phyloP scores from a whole-genome alignment of 2,329 filamentous ascomycete genomes.

The Botryotinia calthae region DNA sequence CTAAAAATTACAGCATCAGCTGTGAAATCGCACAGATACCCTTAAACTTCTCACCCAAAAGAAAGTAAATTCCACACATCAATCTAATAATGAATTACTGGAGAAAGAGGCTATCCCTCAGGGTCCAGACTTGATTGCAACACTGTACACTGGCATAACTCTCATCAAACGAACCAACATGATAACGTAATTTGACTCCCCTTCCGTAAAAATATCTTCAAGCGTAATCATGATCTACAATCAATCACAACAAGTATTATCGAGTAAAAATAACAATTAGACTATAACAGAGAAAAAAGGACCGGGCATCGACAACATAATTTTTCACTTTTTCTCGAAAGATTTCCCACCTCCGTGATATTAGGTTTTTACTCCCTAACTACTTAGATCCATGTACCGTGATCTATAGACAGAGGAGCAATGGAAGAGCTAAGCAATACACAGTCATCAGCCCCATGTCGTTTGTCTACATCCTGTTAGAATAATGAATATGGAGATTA shows the following conservation, averaged over 20 bases:
- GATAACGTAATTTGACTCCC: rapidly evolving
- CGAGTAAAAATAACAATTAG: background rate
- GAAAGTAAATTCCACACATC: background rate
- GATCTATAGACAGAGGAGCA: too few species aligned
- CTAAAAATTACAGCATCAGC: rapidly evolving
- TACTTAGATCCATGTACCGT: too few species aligned
- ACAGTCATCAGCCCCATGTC: too few species aligned
- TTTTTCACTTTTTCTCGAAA: too few species aligned
- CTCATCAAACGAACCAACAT: rapidly evolving
- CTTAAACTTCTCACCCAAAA: rapidly evolving
- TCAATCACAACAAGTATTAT: too few species aligned
- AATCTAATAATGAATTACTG: rapidly evolving
- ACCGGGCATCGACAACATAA: too few species aligned
- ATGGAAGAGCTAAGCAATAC: too few species aligned
- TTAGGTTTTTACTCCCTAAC: too few species aligned
- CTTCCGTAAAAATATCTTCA: background rate
- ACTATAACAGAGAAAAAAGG: too few species aligned
- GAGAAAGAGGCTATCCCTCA: background rate
- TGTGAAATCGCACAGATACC: background rate
- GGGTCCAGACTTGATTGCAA: background rate
- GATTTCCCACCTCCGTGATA: rapidly evolving
- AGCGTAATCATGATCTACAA: background rate
- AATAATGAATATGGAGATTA: too few species aligned
- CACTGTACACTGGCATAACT: rapidly evolving
- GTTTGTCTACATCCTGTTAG: too few species aligned